Evolutionary conservation across 140 eudicot species (phyloP).

Genomic region (Anethum foeniculum): DNA sequence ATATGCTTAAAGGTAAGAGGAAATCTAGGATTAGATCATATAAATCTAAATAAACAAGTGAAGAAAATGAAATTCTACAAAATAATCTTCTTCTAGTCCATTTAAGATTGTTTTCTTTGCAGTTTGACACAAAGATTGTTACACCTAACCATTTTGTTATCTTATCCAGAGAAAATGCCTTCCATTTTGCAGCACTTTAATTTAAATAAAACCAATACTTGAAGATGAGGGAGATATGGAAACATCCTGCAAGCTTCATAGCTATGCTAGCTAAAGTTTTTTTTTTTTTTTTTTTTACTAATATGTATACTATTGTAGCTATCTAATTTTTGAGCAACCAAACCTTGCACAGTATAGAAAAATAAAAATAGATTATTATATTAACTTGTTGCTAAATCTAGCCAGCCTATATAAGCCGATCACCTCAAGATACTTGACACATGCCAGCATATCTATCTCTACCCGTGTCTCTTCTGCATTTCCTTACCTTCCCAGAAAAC

Average conservation of each 20-base stretch:
- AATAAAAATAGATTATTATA: conserved; percentile 9
- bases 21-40: conserved; percentile 23
- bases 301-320: conserved; percentile 18
- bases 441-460: conserved; percentile 48
- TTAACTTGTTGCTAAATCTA: conserved; percentile 28
- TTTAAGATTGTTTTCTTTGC: too few species aligned
- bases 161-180: conserved; percentile 28
- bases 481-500: conserved; percentile 2
- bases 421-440: conserved; percentile 37
- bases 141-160: conserved; percentile 18
- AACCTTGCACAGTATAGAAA: conserved; percentile 21
- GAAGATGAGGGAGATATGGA: conserved; percentile 21
- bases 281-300: background rate
- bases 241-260: conserved; percentile 54
- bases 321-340: conserved; percentile 38
- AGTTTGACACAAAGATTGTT: background rate
- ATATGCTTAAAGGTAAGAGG: conserved; percentile 19
- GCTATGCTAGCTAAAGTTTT: conserved; percentile 36
- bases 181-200: background rate
- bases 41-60: background rate
- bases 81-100: background rate
- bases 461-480: background rate
- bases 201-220: background rate
- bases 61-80: background rate
- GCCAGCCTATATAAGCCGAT: conserved; percentile 53